Evolutionary conservation across 805 yeast species (phyloP).

Genomic region (Saccharomyces jurei): DNA sequence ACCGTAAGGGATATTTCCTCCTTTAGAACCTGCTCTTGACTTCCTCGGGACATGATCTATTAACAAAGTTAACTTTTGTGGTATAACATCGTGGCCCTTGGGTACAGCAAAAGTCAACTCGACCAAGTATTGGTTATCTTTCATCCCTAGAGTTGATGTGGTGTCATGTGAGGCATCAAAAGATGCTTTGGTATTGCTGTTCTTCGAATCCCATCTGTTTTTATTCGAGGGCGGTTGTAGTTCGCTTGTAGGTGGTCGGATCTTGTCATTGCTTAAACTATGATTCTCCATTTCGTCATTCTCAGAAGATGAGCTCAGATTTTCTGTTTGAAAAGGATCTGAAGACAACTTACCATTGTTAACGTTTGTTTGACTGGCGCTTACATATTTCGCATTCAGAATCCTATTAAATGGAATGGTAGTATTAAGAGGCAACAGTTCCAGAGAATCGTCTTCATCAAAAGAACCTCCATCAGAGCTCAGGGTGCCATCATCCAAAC

Average conservation of each 20-base stretch:
- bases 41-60: constrained; percentile 14
- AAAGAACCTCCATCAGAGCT: constrained; percentile 8
- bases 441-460: background rate
- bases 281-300: background rate
- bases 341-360: constrained; percentile 3
- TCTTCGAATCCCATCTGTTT: background rate
- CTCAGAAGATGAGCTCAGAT: constrained; percentile 9
- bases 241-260: background rate
- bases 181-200: background rate
- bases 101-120: constrained; percentile 29
- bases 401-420: constrained; percentile 29
- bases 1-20: constrained; percentile 6
- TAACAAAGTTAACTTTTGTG: constrained; percentile 22
- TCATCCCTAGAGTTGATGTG: background rate
- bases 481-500: constrained; percentile 13
- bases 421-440: constrained; percentile 21
- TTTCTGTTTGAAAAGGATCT: background rate
- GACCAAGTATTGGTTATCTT: constrained; percentile 9
- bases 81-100: constrained; percentile 27
- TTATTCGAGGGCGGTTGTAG: background rate
- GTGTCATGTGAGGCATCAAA: background rate
- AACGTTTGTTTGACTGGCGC: background rate
- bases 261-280: background rate
- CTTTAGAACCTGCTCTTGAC: constrained; percentile 4
- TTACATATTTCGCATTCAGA: constrained; percentile 19